Evolutionary conservation across 805 yeast genomes (phyloP), one percentile per base, ranked within the genome.

Genomic region (Starmerella davenportii): DNA sequence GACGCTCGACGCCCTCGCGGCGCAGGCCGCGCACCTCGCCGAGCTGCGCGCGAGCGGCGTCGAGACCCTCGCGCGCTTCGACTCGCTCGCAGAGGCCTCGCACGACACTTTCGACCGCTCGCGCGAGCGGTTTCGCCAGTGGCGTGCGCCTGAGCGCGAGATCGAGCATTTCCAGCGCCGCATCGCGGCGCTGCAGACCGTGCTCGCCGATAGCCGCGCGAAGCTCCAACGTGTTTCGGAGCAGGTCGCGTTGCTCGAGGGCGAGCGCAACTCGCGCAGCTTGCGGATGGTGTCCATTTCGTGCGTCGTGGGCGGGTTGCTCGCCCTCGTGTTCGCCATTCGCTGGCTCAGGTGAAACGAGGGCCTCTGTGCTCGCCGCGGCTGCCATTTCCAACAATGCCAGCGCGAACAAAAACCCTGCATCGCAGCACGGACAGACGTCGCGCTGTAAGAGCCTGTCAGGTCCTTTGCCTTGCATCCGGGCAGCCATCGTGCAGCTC

Each of bases 91-190:
- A 4, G 25, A 15, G 2, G n/a, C 39, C 5, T 35, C 56, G 1
- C 38, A 40, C 16, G 21, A n/a, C 7, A 46, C 46, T 5, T 38
- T 53, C 27, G 51, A 50, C 15, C 34, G 31, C 4, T 48, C 51
- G n/a, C 39, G 53, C 25, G 40, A 21, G n/a, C 40, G 39, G 19
- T 43, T 57, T 27, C 38, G 42, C n/a, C 31, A 37, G 4, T 47
- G 58, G 46, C 40, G 44, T 27, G 44, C 42, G 13, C 53, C 51
- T 3, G 42, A 43, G n/a, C 43, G 42, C 9, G 50, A 46, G 15
- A 39, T 52, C 16, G 49, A 48, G 4, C 35, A 34, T 2, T 46
- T 57, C 30, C 52, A 52, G 23, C 35, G 33, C 4, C 46, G 56
- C 5, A 44, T 57, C 3, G 34, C 35, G 4, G 36, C 38, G 11